phyloP scores from a whole-genome alignment of 306 rosid genomes.

The Astragalus glycyphyllos region DNA sequence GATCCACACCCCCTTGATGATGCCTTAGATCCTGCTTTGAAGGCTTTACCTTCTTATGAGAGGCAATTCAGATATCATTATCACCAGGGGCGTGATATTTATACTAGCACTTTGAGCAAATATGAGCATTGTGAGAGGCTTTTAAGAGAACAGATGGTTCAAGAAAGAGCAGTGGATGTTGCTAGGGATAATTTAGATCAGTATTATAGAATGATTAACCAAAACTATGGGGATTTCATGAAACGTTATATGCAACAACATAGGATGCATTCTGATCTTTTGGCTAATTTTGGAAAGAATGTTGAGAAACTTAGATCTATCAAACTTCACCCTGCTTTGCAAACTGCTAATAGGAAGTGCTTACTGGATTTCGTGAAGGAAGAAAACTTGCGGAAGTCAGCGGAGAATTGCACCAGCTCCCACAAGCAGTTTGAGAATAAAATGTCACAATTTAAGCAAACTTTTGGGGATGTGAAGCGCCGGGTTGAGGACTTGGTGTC shows the following conservation, averaged over 20 bases:
- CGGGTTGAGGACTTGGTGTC: slow-evolving; percentile 81
- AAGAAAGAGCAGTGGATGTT: slow-evolving; percentile 89
- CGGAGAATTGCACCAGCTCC: slow-evolving; percentile 77
- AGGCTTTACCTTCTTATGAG: slow-evolving; percentile 93
- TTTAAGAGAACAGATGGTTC: slow-evolving; percentile 86
- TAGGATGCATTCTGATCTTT: slow-evolving; percentile 80
- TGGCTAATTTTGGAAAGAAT: slow-evolving; percentile 78
- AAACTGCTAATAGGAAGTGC: slow-evolving; percentile 66
- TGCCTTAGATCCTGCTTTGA: slow-evolving; percentile 93
- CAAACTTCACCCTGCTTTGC: slow-evolving; percentile 81
- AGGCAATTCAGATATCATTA: slow-evolving; percentile 85
- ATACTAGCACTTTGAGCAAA: slow-evolving; percentile 56
- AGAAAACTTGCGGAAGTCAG: slow-evolving; percentile 76
- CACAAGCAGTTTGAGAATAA: slow-evolving; percentile 95
- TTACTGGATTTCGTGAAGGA: slow-evolving; percentile 93
- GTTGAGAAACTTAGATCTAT: slow-evolving; percentile 72
- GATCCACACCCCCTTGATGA: slow-evolving; percentile 87
- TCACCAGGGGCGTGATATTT: slow-evolving; percentile 67
- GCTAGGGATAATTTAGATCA: slow-evolving; percentile 91
- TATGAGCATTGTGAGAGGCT: slow-evolving; percentile 79
- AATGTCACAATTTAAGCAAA: slow-evolving; percentile 78
- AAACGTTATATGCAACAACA: slow-evolving; percentile 78
- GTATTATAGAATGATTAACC: slow-evolving; percentile 71
- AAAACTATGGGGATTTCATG: slow-evolving; percentile 85
- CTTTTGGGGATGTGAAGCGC: slow-evolving; percentile 67